Base-by-base conservation (phyloP, 176 grass and related monocot species). In the Oryza meyeriana region DNA sequence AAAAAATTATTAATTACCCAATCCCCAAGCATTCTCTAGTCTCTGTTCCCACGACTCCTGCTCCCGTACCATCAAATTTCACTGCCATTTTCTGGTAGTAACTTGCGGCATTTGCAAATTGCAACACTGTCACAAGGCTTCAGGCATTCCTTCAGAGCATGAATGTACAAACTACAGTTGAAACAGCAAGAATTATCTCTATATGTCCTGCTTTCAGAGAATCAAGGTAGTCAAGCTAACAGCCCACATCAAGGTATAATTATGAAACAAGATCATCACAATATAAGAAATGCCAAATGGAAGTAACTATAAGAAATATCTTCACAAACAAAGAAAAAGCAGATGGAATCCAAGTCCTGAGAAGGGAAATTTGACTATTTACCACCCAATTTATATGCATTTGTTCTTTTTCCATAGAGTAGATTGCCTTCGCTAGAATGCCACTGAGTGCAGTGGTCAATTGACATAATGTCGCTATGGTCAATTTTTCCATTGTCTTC, bases 111-210 rank as follows among this genome's bases (percentile, higher is more conserved):
- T 74, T 88, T 93, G 79, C 77, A 87, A 65, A 98, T 93, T 79
- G 96, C 79, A 63, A 79, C 79, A 78, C 90, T 83, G 80, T 99
- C 91, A 74, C 93, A 91, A 79, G 93, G 91, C 57, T 91, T 92
- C 57, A 88, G 72, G 84, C 93, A 99, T 20, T 99, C 93, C 89
- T 91, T 93, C 57, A 95, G 66, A 12, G 91, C 76, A 86, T 95
- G 96, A 77, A 88, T 89, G 55, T 98, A 95, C 28, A 93, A 95
- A 38, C 92, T 87, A 84, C 95, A 98, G 80, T 93, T 95, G 88
- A 98, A 98, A 86, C 96, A 98, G 20, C 91, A 90, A 8, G 96
- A 89, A 88, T 91, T 87, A 31, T 93, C 89, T 93, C 89, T 91
- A 35, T 89, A 69, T 12, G 58, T 63, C 83, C 93, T 93, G 80